Conservation (phyloP, 805 yeast genomes). For the Saturnispora saitoi region DNA sequence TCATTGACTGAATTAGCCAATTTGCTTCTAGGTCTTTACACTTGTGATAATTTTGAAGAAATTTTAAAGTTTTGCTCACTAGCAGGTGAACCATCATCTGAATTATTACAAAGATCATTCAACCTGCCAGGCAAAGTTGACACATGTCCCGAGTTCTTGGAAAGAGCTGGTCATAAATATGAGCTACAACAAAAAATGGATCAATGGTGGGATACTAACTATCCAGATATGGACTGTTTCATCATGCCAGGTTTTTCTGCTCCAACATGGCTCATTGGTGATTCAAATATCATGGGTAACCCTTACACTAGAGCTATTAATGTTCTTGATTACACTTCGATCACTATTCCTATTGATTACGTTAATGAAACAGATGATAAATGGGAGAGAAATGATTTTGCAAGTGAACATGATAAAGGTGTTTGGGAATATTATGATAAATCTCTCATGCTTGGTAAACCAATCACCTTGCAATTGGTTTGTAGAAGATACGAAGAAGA, state of each 20-base stretch:
- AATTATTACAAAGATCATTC: slow-evolving; percentile 15
- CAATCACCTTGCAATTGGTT: slow-evolving; percentile 48
- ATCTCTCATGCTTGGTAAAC: slow-evolving; percentile 36
- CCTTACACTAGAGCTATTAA: slow-evolving; percentile 51
- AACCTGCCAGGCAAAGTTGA: slow-evolving; percentile 16
- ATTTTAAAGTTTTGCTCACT: slow-evolving; percentile 18
- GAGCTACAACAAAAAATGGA: slow-evolving; percentile 31
- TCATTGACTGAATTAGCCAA: slow-evolving; percentile 23
- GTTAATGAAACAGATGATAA: slow-evolving; percentile 32
- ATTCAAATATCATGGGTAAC: slow-evolving; percentile 30
- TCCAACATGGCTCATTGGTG: slow-evolving; percentile 35
- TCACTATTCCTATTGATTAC: slow-evolving; percentile 36
- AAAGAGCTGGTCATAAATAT: slow-evolving; percentile 29
- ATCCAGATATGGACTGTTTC: slow-evolving; percentile 34
- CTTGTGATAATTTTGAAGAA: slow-evolving; percentile 23
- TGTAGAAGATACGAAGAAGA: slow-evolving; percentile 53
- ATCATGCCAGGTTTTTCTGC: slow-evolving; percentile 39
- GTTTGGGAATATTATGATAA: slow-evolving; percentile 35
- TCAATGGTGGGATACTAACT: slow-evolving; percentile 29
- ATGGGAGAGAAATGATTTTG: slow-evolving; percentile 28
- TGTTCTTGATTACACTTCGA: slow-evolving; percentile 41
- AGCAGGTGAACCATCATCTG: slow-evolving; percentile 27
- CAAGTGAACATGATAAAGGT: slow-evolving; percentile 29
- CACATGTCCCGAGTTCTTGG: slow-evolving; percentile 31
- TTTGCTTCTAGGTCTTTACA: slow-evolving; percentile 20